A percentile compares a stretch with the other conserved stretches of the same genome.
Evolutionary conservation across 345 rosid species (phyloP).

Genomic region (Aquilaria yunnanensis): DNA sequence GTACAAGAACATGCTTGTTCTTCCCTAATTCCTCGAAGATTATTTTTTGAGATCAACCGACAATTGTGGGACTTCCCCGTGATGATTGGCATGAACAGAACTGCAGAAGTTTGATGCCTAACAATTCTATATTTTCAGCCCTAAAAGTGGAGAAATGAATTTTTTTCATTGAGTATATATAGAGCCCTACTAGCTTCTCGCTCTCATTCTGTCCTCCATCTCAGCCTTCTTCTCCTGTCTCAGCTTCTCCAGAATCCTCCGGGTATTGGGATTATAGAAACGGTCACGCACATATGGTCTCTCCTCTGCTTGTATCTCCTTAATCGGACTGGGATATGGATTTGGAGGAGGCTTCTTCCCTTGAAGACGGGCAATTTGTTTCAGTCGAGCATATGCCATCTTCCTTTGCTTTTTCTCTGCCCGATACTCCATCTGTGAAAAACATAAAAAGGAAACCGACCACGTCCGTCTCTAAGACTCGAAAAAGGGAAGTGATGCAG

Average conservation of each 20-base stretch:
- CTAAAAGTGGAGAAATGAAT: too few species aligned
- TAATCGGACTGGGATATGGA: slow-evolving; percentile 64
- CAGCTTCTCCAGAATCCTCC: slow-evolving; percentile 44
- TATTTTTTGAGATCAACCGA: too few species aligned
- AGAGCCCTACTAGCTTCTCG: slow-evolving; percentile 7
- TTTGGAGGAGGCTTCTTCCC: slow-evolving; percentile 78
- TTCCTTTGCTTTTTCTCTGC: slow-evolving; percentile 56
- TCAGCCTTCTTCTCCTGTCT: slow-evolving; percentile 49
- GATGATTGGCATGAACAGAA: too few species aligned
- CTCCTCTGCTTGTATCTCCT: slow-evolving; percentile 53
- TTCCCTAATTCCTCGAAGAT: too few species aligned
- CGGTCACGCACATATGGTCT: slow-evolving; percentile 43
- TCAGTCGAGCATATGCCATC: slow-evolving; percentile 66
- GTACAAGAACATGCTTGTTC: too few species aligned
- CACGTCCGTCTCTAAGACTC: not conserved
- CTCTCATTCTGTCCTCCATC: slow-evolving; percentile 24
- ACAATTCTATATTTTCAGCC: too few species aligned
- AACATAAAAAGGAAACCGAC: not conserved
- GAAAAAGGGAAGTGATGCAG: not conserved
- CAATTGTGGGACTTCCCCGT: too few species aligned
- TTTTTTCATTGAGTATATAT: too few species aligned
- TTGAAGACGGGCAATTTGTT: slow-evolving; percentile 50
- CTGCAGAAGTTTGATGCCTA: too few species aligned
- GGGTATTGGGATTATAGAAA: slow-evolving; percentile 42
- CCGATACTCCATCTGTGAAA: slow-evolving; percentile 64